A percentile compares a stretch with the other conserved stretches of the same genome.
phyloP scores from a whole-genome alignment of 2,329 filamentous ascomycete species.

The Colletotrichum sp. region DNA sequence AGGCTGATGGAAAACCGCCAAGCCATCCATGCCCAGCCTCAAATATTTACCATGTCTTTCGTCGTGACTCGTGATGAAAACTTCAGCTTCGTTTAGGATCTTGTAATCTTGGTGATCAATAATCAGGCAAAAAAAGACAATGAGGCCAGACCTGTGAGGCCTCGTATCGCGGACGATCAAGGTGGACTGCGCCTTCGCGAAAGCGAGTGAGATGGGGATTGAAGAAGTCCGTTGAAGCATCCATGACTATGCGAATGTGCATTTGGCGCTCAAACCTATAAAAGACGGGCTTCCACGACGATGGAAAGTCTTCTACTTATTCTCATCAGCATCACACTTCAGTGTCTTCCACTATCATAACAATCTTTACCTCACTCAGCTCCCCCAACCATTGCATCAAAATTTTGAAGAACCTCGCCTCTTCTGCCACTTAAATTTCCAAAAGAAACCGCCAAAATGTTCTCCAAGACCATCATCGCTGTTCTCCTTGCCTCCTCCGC shows the following conservation, averaged over 20 bases:
- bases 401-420: background rate
- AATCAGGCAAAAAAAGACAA: background rate
- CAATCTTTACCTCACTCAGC: background rate
- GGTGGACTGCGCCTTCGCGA: background rate
- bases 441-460: background rate
- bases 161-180: background rate
- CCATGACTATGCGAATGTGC: background rate
- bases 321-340: background rate
- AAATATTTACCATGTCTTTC: background rate
- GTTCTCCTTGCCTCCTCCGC: background rate
- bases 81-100: background rate
- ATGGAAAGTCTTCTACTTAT: background rate
- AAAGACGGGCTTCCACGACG: background rate
- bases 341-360: background rate
- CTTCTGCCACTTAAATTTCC: background rate
- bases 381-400: background rate
- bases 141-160: background rate
- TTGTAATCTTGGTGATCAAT: background rate
- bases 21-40: background rate
- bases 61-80: background rate
- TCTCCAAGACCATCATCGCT: slow-evolving; percentile 12
- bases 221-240: background rate
- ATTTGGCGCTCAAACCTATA: background rate
- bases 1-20: background rate
- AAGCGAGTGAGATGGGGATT: background rate